A percentile compares a stretch with the other conserved stretches of the same genome.
Conservation (phyloP, 805 yeast genomes). For the Barnettozyma salicaria region DNA sequence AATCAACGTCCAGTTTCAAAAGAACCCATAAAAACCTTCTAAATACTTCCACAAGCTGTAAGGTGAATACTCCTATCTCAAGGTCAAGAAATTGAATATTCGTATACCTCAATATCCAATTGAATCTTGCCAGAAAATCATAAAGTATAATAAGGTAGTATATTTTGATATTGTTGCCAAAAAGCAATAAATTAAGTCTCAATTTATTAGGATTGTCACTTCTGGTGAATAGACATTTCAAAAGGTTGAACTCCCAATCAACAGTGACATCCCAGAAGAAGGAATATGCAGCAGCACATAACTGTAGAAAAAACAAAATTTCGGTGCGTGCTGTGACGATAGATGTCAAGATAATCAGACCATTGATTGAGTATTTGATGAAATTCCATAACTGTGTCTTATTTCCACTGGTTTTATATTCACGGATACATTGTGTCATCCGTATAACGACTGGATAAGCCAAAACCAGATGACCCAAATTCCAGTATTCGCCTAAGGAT, state of each 20-base stretch:
- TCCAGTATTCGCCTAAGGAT: slow-evolving; percentile 27
- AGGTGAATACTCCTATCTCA: slow-evolving; percentile 56
- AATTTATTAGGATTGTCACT: slow-evolving; percentile 19
- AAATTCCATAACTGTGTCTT: slow-evolving; percentile 61
- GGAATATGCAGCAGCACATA: slow-evolving; percentile 69
- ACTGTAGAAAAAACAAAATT: slow-evolving; percentile 29
- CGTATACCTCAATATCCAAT: slow-evolving; percentile 61
- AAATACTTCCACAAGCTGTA: slow-evolving; percentile 69
- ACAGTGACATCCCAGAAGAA: slow-evolving; percentile 83
- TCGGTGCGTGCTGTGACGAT: slow-evolving; percentile 19
- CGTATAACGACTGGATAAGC: slow-evolving; percentile 67
- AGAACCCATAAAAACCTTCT: slow-evolving; percentile 91
- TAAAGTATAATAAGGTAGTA: slow-evolving; percentile 53
- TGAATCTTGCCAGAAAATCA: slow-evolving; percentile 64
- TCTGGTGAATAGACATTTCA: slow-evolving; percentile 27
- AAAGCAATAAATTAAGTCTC: slow-evolving; percentile 18
- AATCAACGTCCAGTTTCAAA: slow-evolving; percentile 75
- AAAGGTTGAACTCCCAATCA: slow-evolving; percentile 78
- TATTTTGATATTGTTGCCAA: slow-evolving; percentile 15
- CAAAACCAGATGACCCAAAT: slow-evolving; percentile 33
- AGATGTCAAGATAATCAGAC: slow-evolving; percentile 44
- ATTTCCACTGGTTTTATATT: slow-evolving; percentile 47
- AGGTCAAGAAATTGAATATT: slow-evolving; percentile 28
- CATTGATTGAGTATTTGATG: slow-evolving; percentile 62
- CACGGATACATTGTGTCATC: slow-evolving; percentile 74